Percentiles rank a stretch among this genome's conserved stretches.
Evolutionary conservation across 768 basidiomycete genomes (phyloP).

Genomic region (Calocybe cyanea): DNA sequence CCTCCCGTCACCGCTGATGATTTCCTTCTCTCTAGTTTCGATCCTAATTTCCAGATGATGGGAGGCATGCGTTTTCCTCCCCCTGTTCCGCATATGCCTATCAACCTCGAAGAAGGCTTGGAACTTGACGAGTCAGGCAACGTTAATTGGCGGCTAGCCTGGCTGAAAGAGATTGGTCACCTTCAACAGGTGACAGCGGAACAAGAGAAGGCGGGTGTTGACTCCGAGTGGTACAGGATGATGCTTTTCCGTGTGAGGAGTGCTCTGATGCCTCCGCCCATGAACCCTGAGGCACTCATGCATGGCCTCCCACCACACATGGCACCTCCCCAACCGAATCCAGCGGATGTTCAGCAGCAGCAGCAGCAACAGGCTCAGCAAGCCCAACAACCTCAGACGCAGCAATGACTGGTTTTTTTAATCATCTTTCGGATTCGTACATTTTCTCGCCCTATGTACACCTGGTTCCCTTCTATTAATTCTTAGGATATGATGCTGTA

Average conservation of each 20-base stretch:
- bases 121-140: conserved; percentile 77
- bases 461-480: no score
- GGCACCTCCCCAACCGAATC: conserved; percentile 34
- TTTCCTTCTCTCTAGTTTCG: conserved; percentile 46
- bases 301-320: conserved; percentile 42
- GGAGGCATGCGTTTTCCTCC: conserved; percentile 63
- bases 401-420: background rate
- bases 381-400: background rate
- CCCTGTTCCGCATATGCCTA: conserved; percentile 49
- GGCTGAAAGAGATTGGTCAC: conserved; percentile 76
- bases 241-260: conserved; percentile 78
- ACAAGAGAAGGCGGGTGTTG: conserved; percentile 78
- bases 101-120: conserved; percentile 60
- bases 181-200: conserved; percentile 74
- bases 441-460: no score
- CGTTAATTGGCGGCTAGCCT: conserved; percentile 74
- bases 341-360: conserved; percentile 37
- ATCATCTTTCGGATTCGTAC: no score
- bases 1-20: conserved; percentile 4
- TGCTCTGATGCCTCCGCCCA: conserved; percentile 60
- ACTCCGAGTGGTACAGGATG: conserved; percentile 83
- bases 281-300: conserved; percentile 47
- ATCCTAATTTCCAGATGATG: conserved; percentile 70
- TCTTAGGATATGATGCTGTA: no score
- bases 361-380: conserved; percentile 22